phyloP scores from a whole-genome alignment of 2,329 filamentous ascomycete genomes.

The Phialocephala subalpina region DNA sequence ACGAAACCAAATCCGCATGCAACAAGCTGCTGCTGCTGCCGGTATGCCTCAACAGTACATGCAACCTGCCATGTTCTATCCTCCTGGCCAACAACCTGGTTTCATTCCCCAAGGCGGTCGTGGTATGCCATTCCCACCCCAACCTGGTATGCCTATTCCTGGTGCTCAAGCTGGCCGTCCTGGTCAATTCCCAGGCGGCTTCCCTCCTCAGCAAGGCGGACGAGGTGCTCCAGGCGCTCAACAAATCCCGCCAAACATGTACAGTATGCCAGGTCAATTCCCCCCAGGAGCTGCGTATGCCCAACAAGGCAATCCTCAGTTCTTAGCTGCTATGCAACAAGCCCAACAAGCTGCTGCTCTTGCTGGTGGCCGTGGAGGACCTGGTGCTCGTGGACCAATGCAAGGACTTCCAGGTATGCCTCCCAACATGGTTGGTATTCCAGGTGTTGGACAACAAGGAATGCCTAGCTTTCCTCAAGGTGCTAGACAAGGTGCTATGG shows the following conservation, averaged over 20 bases:
- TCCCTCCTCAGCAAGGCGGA: conserved; percentile 84
- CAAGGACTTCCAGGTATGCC: conserved; percentile 75
- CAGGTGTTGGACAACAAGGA: conserved; percentile 59
- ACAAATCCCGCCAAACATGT: conserved; percentile 88
- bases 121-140: conserved; percentile 70
- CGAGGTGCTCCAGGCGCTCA: conserved; percentile 85
- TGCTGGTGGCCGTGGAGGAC: conserved; percentile 49
- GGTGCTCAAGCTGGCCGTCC: conserved; percentile 82
- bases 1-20: conserved; percentile 97
- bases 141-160: conserved; percentile 70
- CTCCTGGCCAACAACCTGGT: conserved; percentile 78
- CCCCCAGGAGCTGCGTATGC: conserved; percentile 80
- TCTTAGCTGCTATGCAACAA: conserved; percentile 85
- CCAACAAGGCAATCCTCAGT: conserved; percentile 81
- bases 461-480: conserved; percentile 61
- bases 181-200: conserved; percentile 83
- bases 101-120: conserved; percentile 70
- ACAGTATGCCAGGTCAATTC: conserved; percentile 81
- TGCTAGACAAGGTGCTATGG: conserved; percentile 54
- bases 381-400: conserved; percentile 66
- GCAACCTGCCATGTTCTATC: conserved; percentile 92
- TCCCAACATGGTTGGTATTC: conserved; percentile 69
- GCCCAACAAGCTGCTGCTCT: conserved; percentile 67
- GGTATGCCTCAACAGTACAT: conserved; percentile 90
- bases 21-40: conserved; percentile 91